A percentile compares a stretch with the other conserved stretches of the same genome.
phyloP scores from a whole-genome alignment of 345 rosid genomes.

The Cardamine occulta region DNA sequence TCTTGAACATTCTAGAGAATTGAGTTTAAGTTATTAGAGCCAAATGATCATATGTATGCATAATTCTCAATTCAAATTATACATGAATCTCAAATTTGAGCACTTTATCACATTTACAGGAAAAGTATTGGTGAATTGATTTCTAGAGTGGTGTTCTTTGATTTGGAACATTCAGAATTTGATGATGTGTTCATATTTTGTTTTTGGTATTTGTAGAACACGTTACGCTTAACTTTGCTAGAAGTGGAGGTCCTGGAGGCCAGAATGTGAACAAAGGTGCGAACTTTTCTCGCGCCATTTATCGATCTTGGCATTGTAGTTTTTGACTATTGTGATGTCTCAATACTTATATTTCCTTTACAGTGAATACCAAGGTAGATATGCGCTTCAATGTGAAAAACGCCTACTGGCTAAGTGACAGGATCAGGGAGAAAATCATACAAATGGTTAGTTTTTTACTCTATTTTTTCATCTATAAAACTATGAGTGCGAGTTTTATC shows the following conservation, averaged over 20 bases:
- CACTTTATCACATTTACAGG: background rate
- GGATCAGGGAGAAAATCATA: conserved; percentile 73
- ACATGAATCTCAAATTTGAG: background rate
- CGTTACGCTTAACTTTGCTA: conserved; percentile 83
- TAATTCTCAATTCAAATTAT: background rate
- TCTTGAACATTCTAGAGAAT: background rate
- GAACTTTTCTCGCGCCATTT: background rate
- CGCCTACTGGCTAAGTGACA: conserved; percentile 81
- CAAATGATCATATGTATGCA: background rate
- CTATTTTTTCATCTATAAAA: background rate
- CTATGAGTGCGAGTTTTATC: background rate
- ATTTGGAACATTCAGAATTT: background rate
- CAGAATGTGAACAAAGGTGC: conserved; percentile 98
- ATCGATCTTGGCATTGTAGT: background rate
- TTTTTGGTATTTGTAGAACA: conserved; percentile 53
- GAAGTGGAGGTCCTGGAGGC: conserved; percentile 99
- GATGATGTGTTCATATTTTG: background rate
- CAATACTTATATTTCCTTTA: background rate
- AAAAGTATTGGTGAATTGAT: background rate
- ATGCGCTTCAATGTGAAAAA: conserved; percentile 87
- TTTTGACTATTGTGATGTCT: background rate
- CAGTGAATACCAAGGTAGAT: conserved; percentile 99
- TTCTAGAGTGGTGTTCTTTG: background rate
- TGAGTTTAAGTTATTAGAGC: background rate
- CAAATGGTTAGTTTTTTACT: conserved; percentile 64